These are phyloP conservation scores for Hansenula lynferdii DNA, from an alignment of 1,139 yeast species.

Conservation along the genomic window DNA sequence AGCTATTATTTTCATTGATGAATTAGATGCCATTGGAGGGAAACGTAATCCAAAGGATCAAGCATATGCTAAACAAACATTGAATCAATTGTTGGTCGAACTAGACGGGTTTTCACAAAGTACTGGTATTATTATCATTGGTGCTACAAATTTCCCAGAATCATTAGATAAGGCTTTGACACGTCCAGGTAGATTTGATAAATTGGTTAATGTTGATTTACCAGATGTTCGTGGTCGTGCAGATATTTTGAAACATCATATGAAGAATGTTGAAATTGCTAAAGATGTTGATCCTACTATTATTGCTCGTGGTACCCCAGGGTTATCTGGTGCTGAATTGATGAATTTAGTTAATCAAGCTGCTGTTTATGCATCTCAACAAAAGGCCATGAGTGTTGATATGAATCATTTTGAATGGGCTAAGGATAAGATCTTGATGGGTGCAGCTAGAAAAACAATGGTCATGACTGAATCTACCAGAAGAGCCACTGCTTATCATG, in stretches of 20 bases:
- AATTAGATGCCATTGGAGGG: conserved; percentile 97
- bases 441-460: conserved; percentile 97
- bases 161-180: conserved; percentile 94
- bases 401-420: conserved; percentile 98
- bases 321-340: conserved; percentile 94
- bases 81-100: conserved; percentile 92
- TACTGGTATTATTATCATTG: conserved; percentile 90
- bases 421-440: conserved; percentile 94
- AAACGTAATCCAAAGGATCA: conserved; percentile 96
- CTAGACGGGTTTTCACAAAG: conserved; percentile 95
- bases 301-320: conserved; percentile 96
- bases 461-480: conserved; percentile 94
- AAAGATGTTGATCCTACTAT: conserved; percentile 82
- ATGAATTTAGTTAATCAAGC: conserved; percentile 97
- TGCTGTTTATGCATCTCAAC: conserved; percentile 93
- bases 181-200: conserved; percentile 98
- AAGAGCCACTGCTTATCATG: conserved; percentile 94
- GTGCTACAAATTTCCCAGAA: conserved; percentile 98
- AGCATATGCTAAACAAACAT: conserved; percentile 95
- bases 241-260: conserved; percentile 87
- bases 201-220: conserved; percentile 88
- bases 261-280: conserved; percentile 84
- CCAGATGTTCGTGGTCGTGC: conserved; percentile 98
- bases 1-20: conserved; percentile 94
- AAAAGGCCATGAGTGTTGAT: conserved; percentile 84